Evolutionary conservation across 345 rosid species (phyloP).

Genomic region (thale cress (Arabidopsis thaliana)): TAIR10.1 NC_003075.7:11925001-11925500

Average conservation of each 20-base stretch:
- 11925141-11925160: conserved; percentile 42
- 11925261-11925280: no score
- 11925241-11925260: no score
- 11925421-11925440: background rate
- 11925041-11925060: conserved; percentile 33
- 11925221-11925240: background rate
- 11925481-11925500: background rate
- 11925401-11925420: no score
- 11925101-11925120: conserved; percentile 45
- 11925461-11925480: background rate
- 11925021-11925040: conserved; percentile 29
- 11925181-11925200: conserved; percentile 15
- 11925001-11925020: conserved; percentile 20
- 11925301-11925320: no score
- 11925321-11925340: no score
- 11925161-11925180: conserved; percentile 22
- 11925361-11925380: background rate
- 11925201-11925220: background rate
- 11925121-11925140: conserved; percentile 43
- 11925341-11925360: no score
- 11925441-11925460: background rate
- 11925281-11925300: no score
- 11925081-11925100: conserved; percentile 47
- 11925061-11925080: conserved; percentile 41
- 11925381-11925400: no score